A percentile compares a stretch with the other conserved stretches of the same genome.
These are phyloP conservation scores for Fraxinus xanthoxyloides DNA, from an alignment of 305 asterid genomes.

Conservation along the genomic window DNA sequence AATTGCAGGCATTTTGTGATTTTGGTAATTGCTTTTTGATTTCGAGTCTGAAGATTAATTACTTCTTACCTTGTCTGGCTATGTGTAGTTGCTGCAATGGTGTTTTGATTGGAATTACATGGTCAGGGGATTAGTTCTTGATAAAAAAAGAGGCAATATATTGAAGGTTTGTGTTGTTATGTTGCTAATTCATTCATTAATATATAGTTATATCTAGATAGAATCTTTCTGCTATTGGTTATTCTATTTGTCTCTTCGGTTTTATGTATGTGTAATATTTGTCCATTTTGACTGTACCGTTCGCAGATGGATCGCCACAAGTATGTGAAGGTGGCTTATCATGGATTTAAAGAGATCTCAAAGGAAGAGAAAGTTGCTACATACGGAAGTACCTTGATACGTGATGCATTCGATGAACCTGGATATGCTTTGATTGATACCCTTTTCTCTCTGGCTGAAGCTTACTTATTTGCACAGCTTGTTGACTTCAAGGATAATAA, in stretches of 20 bases:
- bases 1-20: not conserved
- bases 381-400: slow-evolving; percentile 73
- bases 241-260: slow-evolving; percentile 15
- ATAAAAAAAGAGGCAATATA: slow-evolving; percentile 90
- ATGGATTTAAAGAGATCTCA: slow-evolving; percentile 80
- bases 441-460: slow-evolving; percentile 91
- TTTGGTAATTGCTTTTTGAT: slow-evolving; percentile 14
- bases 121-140: slow-evolving; percentile 98
- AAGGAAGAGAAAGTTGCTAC: slow-evolving; percentile 87
- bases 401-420: slow-evolving; percentile 93
- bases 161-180: slow-evolving; percentile 64
- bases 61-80: slow-evolving; percentile 24
- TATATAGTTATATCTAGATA: not conserved
- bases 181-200: not conserved
- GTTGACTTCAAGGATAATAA: slow-evolving; percentile 90
- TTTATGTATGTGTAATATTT: slow-evolving; percentile 18
- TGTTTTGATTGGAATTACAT: slow-evolving; percentile 89
- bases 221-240: slow-evolving; percentile 7
- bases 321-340: slow-evolving; percentile 94
- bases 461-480: slow-evolving; percentile 93
- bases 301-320: slow-evolving; percentile 95
- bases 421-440: slow-evolving; percentile 93
- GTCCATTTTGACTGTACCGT: slow-evolving; percentile 5
- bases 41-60: slow-evolving; percentile 14
- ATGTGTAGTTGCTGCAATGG: slow-evolving; percentile 74